Percentiles rank a stretch among this genome's conserved stretches.
These are phyloP conservation scores for Zygoascus biomembranicola DNA, from an alignment of 805 yeast genomes.

Conservation along the genomic window DNA sequence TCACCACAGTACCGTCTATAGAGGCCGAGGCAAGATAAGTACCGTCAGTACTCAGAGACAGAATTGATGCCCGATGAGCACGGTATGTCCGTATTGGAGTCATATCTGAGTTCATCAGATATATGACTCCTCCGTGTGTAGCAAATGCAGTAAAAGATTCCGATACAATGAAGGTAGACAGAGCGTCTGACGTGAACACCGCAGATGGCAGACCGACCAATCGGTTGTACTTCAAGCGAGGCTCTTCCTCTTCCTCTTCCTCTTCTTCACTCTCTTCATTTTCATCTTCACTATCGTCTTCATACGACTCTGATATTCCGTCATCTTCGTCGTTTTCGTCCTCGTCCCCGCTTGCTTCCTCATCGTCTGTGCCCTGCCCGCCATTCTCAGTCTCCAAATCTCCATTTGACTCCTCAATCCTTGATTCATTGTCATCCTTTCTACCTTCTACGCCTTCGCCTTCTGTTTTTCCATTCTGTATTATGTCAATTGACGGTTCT, in stretches of 20 bases:
- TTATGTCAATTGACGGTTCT: not conserved
- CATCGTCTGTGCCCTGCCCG: slow-evolving; percentile 1
- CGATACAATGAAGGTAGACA: slow-evolving; percentile 59
- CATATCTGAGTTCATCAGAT: slow-evolving; percentile 54
- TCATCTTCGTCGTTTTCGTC: not conserved
- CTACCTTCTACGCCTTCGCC: not conserved
- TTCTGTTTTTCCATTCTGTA: not conserved
- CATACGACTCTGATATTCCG: slow-evolving; percentile 7
- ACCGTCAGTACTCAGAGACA: slow-evolving; percentile 68
- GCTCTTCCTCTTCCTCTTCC: slow-evolving; percentile 29
- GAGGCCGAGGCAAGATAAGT: slow-evolving; percentile 76
- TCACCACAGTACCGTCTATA: slow-evolving; percentile 86
- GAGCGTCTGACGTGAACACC: slow-evolving; percentile 67
- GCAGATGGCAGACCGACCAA: slow-evolving; percentile 57
- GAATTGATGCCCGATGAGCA: slow-evolving; percentile 78
- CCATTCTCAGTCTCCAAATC: not conserved
- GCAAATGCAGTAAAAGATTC: slow-evolving; percentile 68
- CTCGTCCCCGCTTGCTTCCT: not conserved
- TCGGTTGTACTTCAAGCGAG: slow-evolving; percentile 61
- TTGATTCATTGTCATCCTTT: not conserved
- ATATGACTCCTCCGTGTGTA: slow-evolving; percentile 80
- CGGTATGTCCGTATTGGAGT: slow-evolving; percentile 61
- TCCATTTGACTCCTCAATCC: not conserved
- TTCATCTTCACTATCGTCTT: slow-evolving; percentile 20
- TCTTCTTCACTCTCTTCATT: slow-evolving; percentile 24